phyloP scores from a whole-genome alignment of 495 filamentous ascomycete genomes.

The Oidiodendron maius region DNA sequence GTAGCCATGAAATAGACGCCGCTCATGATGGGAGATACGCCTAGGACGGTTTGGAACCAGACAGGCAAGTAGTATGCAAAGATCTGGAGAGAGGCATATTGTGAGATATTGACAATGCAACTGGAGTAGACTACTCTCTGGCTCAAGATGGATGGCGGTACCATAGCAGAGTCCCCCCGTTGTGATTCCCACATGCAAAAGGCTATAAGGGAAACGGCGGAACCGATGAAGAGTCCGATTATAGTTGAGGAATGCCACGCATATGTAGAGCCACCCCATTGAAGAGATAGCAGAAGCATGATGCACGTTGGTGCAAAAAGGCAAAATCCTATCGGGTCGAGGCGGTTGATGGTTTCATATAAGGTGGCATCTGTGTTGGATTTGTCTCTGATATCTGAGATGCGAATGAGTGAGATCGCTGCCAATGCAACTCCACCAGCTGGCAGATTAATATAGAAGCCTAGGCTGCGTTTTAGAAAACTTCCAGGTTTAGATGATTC shows the following conservation, averaged over 20 bases:
- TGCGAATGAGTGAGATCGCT: slow-evolving; percentile 55
- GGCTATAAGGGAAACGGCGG: slow-evolving; percentile 50
- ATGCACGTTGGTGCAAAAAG: slow-evolving; percentile 68
- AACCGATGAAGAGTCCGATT: slow-evolving; percentile 65
- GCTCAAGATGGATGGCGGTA: slow-evolving; percentile 61
- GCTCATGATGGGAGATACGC: slow-evolving; percentile 21
- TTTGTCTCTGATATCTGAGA: slow-evolving; percentile 7
- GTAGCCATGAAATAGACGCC: background rate
- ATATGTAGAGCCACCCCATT: slow-evolving; percentile 76
- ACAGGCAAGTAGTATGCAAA: slow-evolving; percentile 69
- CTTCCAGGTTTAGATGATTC: too few relatives aligned
- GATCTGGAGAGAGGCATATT: slow-evolving; percentile 54
- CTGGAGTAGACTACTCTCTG: slow-evolving; percentile 55
- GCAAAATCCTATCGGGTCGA: slow-evolving; percentile 61
- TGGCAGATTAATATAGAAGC: slow-evolving; percentile 42
- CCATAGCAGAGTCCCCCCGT: slow-evolving; percentile 63
- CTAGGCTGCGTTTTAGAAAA: too few relatives aligned
- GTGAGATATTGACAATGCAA: slow-evolving; percentile 37
- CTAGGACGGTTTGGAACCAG: slow-evolving; percentile 84
- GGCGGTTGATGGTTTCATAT: slow-evolving; percentile 5
- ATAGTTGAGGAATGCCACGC: slow-evolving; percentile 59
- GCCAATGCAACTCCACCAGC: slow-evolving; percentile 59
- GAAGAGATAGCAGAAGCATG: slow-evolving; percentile 66
- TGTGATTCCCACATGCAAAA: slow-evolving; percentile 59
- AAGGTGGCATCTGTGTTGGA: background rate